Conservation (phyloP, 1,139 yeast species). For the Geotrichum siamense region DNA sequence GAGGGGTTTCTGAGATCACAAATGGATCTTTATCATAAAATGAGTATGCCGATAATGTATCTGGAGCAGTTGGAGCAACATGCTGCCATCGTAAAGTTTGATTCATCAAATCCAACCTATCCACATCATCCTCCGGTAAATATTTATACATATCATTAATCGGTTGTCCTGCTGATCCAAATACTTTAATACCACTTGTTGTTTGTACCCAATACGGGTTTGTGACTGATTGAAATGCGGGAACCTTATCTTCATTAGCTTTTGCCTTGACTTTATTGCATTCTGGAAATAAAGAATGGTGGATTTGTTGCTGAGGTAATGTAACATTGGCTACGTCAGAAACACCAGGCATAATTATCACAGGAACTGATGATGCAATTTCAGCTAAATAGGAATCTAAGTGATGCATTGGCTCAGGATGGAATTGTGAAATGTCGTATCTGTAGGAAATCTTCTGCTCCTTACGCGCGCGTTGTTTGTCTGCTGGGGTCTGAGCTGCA, state of each 20-base stretch:
- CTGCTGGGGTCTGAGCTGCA: conserved; percentile 9
- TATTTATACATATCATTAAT: conserved; percentile 71
- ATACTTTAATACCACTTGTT: conserved; percentile 44
- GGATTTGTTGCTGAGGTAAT: conserved; percentile 86
- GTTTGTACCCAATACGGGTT: conserved; percentile 70
- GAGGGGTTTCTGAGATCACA: conserved; percentile 68
- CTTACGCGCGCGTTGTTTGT: conserved; percentile 13
- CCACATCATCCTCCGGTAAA: conserved; percentile 28
- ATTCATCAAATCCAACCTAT: conserved; percentile 52
- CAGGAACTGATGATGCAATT: conserved; percentile 53
- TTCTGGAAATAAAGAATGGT: conserved; percentile 57
- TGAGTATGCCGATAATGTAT: conserved; percentile 83
- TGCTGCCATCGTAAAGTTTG: conserved; percentile 77
- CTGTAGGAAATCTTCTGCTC: conserved; percentile 20
- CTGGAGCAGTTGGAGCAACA: conserved; percentile 92
- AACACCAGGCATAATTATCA: conserved; percentile 77
- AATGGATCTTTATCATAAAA: conserved; percentile 78
- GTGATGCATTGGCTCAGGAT: conserved; percentile 30
- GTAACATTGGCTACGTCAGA: conserved; percentile 77
- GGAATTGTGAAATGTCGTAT: conserved; percentile 23
- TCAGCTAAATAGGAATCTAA: conserved; percentile 57
- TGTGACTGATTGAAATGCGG: conserved; percentile 46
- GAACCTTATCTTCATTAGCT: background rate
- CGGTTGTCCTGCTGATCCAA: conserved; percentile 83
- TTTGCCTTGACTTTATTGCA: conserved; percentile 24